Conservation (phyloP, 75 land plant species). For the Isoetes taiwanensis region DNA sequence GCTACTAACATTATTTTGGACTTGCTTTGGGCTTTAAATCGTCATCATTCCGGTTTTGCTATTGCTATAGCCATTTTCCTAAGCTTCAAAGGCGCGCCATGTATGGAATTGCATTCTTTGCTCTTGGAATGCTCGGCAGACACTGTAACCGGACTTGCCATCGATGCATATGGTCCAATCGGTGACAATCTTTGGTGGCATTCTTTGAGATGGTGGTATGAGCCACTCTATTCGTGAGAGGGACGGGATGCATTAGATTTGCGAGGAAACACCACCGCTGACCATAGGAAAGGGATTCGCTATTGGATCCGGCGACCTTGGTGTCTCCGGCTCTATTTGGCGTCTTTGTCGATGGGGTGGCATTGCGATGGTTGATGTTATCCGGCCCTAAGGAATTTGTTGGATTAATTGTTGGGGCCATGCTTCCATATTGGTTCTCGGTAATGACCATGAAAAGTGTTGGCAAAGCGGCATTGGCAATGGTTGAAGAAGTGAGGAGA, state of each 20-base stretch:
- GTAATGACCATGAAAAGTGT: slow-evolving; percentile 87
- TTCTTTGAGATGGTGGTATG: slow-evolving; percentile 81
- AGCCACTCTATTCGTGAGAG: slow-evolving; percentile 57
- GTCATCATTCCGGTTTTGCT: slow-evolving; percentile 76
- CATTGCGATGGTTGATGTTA: slow-evolving; percentile 43
- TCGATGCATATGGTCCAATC: slow-evolving; percentile 83
- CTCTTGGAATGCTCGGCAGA: slow-evolving; percentile 73
- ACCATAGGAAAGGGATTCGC: slow-evolving; percentile 89
- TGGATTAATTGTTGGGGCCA: slow-evolving; percentile 59
- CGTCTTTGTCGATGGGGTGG: slow-evolving; percentile 64
- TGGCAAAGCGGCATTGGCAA: slow-evolving; percentile 58
- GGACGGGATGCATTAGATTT: slow-evolving; percentile 70
- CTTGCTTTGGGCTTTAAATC: slow-evolving; percentile 74
- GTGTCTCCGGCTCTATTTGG: slow-evolving; percentile 73
- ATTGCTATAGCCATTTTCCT: slow-evolving; percentile 62
- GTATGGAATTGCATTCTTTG: slow-evolving; percentile 75
- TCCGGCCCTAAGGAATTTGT: slow-evolving; percentile 61
- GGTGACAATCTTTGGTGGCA: slow-evolving; percentile 86
- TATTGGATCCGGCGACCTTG: slow-evolving; percentile 67
- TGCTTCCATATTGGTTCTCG: slow-evolving; percentile 83
- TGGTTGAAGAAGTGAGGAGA: slow-evolving; percentile 71
- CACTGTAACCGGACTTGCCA: slow-evolving; percentile 65
- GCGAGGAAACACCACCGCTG: slow-evolving; percentile 83
- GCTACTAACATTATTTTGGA: slow-evolving; percentile 83
- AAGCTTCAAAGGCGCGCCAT: slow-evolving; percentile 67